Base-by-base conservation (phyloP, 106 monocot genomes). In the Dendrobium catenatum region DNA sequence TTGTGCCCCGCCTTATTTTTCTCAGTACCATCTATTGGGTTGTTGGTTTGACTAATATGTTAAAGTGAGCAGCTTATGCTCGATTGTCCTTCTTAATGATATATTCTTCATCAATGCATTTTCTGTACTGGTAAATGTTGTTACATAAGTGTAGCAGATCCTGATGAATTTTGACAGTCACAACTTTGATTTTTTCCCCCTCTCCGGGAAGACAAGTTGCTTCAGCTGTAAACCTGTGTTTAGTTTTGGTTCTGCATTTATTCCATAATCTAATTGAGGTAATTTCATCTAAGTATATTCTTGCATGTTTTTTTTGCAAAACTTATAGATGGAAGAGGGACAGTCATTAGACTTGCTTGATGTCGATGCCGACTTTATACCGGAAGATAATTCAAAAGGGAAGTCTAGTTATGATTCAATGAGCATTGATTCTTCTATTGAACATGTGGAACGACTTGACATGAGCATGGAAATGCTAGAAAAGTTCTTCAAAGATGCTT, bases 401-500 rank as follows among this genome's bases (percentile, higher is more conserved):
- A 66, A 80, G 33, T 27, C 68, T 29, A 73, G 40, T 43, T 73
- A 73, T 54, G 79, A 80, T 15, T 59, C 86, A 56, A 80, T 87
- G 87, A 51, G 75, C 68, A 6, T 87, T 68, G 80, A 85, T 74
- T 80, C 82, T 42, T 44, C 70, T 2, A 17, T 6, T 72, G 24
- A 51, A 29, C 42, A 75, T 18, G 49, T 13, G 2, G 48, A 73
- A 42, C 46, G 72, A 31, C 42, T 76, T 59, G 85, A 87, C 20
- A 42, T 89, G 70, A 82, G 83, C 22, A 66, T 58, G 11, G 82
- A 58, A 20, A 78, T 46, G 20, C 77, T 95, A n/a, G 91, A 88
- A 44, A 81, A 79, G n/a, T 91, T 99, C 55, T 91, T 88, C 72
- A 99, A 86, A 81, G 95, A 95, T 47, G 95, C 85, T 33, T 77